These are phyloP conservation scores for Diddensiella santjacobensis DNA, from an alignment of 805 yeast species.

Conservation along the genomic window DNA sequence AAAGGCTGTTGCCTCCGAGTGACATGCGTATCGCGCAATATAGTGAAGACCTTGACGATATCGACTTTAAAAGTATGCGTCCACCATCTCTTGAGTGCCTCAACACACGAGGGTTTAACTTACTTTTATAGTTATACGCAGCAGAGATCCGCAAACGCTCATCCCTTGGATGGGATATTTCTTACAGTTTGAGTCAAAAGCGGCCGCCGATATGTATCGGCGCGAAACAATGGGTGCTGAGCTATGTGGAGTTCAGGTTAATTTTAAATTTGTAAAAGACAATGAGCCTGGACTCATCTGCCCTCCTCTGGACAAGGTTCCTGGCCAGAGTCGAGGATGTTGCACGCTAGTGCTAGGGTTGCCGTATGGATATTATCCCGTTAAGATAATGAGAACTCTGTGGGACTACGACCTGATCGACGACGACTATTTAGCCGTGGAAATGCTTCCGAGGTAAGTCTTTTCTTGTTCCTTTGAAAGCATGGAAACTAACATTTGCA, in stretches of 20 bases:
- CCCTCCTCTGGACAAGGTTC: conserved; percentile 28
- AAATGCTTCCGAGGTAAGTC: conserved; percentile 26
- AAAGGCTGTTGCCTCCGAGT: conserved; percentile 30
- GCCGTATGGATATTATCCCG: conserved; percentile 25
- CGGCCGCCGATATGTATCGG: conserved; percentile 50
- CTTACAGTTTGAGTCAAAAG: conserved; percentile 45
- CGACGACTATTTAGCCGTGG: conserved; percentile 32
- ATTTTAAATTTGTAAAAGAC: conserved; percentile 42
- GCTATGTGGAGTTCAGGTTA: conserved; percentile 48
- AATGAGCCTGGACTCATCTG: conserved; percentile 18
- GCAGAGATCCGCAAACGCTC: conserved; percentile 46
- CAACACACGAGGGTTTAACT: background rate
- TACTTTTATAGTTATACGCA: conserved; percentile 38
- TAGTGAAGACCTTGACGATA: conserved; percentile 15
- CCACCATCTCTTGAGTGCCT: too few relatives aligned
- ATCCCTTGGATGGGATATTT: conserved; percentile 48
- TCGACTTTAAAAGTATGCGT: conserved; percentile 20
- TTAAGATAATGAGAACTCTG: conserved; percentile 25
- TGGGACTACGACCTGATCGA: conserved; percentile 35
- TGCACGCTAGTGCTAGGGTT: conserved; percentile 33
- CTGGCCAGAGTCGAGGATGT: conserved; percentile 23
- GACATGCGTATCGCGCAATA: conserved; percentile 19
- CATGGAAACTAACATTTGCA: background rate
- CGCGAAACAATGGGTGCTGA: conserved; percentile 47
- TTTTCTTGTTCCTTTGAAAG: background rate